Conservation (phyloP, 768 basidiomycete species). For the Cystobasidium onofrii region DNA sequence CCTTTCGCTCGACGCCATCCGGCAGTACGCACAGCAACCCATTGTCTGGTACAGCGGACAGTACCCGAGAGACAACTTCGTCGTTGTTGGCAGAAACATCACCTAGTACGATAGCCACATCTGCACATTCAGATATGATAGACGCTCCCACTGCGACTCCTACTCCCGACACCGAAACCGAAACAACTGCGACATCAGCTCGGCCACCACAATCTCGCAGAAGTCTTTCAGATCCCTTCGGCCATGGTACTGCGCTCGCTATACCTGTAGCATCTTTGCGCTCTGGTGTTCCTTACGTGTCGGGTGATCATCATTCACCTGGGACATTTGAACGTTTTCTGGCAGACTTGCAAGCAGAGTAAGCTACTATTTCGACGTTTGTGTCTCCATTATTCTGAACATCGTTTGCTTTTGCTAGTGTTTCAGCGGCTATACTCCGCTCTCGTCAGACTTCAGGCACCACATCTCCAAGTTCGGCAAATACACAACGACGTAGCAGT, state of each 20-base stretch:
- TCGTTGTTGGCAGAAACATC: background rate
- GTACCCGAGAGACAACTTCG: background rate
- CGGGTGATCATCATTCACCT: background rate
- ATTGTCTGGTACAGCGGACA: background rate
- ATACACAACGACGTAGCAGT: background rate
- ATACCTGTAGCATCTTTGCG: conserved; percentile 4
- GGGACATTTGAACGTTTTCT: conserved; percentile 24
- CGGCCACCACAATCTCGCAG: background rate
- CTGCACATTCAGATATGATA: background rate
- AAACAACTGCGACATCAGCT: background rate
- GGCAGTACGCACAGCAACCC: background rate
- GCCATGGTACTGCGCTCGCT: background rate
- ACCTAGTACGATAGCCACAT: background rate
- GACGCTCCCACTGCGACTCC: background rate
- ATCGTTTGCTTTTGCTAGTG: background rate
- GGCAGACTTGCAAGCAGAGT: conserved; percentile 22
- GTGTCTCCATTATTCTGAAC: background rate
- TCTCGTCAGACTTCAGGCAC: background rate
- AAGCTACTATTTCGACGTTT: background rate
- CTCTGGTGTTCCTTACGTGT: background rate
- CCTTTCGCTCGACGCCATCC: background rate
- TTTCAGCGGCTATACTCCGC: background rate
- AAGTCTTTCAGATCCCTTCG: background rate
- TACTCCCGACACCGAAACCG: background rate
- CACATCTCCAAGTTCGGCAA: background rate